These are phyloP conservation scores for Suillus paluster DNA, from an alignment of 768 basidiomycete genomes.

Conservation along the genomic window DNA sequence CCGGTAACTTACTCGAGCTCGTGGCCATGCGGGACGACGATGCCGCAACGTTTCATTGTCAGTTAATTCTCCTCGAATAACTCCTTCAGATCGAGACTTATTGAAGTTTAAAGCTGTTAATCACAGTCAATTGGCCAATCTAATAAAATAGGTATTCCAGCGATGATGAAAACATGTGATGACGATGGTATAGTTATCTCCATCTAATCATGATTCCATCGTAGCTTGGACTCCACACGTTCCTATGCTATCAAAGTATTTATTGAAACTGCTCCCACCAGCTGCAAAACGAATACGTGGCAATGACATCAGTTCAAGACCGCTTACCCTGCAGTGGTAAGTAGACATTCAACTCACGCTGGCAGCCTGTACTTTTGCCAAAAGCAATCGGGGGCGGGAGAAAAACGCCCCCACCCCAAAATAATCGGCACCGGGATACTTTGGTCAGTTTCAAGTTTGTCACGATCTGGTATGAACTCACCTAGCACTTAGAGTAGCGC, in stretches of 20 bases:
- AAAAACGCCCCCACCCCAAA: not conserved
- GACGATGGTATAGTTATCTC: too few species aligned
- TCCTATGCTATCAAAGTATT: too few species aligned
- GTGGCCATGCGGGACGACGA: not conserved
- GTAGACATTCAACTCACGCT: not conserved
- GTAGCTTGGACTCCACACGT: too few species aligned
- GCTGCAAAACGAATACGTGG: too few species aligned
- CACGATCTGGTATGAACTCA: not conserved
- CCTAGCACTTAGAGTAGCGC: too few species aligned
- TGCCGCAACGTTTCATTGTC: not conserved
- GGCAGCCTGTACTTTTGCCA: not conserved
- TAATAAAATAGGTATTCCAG: too few species aligned
- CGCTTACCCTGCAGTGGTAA: too few species aligned
- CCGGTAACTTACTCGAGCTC: not conserved
- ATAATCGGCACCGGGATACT: not conserved
- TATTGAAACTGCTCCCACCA: too few species aligned
- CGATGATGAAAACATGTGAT: too few species aligned
- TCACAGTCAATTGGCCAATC: not conserved
- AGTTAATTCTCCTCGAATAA: not conserved
- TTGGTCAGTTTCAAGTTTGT: not conserved
- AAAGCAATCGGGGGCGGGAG: not conserved
- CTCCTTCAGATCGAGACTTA: not conserved
- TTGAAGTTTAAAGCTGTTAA: not conserved
- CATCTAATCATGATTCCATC: too few species aligned
- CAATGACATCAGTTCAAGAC: not conserved